Percentiles rank a stretch among this genome's conserved stretches.
Evolutionary conservation across 305 asterid genomes (phyloP).

Genomic region (Fraxinus xanthoxyloides): DNA sequence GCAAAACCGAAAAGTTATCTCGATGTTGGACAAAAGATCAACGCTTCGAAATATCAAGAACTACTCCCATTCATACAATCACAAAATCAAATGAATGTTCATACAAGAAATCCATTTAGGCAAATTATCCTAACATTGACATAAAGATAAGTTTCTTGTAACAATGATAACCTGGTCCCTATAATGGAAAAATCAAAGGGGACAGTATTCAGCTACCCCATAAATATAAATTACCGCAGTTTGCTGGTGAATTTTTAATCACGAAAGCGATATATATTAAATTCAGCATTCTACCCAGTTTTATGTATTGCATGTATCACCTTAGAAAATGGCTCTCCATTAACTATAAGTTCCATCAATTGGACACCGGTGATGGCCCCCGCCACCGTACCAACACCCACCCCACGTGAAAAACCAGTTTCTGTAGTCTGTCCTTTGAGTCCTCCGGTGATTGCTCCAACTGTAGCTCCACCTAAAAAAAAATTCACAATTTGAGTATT

Average conservation of each 20-base stretch:
- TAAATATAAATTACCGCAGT: slow-evolving; percentile 15
- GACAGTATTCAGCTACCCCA: not conserved
- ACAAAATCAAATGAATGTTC: not conserved
- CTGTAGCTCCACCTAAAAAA: slow-evolving; percentile 66
- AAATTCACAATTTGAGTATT: too few relatives aligned
- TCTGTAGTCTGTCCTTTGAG: slow-evolving; percentile 93
- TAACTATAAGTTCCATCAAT: slow-evolving; percentile 62
- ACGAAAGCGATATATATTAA: slow-evolving; percentile 23
- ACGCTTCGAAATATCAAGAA: not conserved
- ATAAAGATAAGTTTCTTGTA: not conserved
- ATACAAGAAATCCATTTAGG: not conserved
- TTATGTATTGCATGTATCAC: slow-evolving; percentile 28
- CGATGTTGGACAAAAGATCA: not conserved
- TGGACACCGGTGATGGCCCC: slow-evolving; percentile 91
- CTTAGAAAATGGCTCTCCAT: slow-evolving; percentile 91
- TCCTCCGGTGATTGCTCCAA: slow-evolving; percentile 78
- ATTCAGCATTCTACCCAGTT: not conserved
- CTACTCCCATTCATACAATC: not conserved
- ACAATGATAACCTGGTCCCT: slow-evolving; percentile 1
- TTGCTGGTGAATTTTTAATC: slow-evolving; percentile 21
- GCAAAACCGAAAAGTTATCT: slow-evolving; percentile 20
- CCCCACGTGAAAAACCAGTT: slow-evolving; percentile 78
- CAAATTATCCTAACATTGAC: not conserved
- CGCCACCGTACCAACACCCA: slow-evolving; percentile 76
- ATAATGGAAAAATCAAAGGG: not conserved